Evolutionary conservation across 306 rosid species (phyloP).

Genomic region (Lotus japonicus): DNA sequence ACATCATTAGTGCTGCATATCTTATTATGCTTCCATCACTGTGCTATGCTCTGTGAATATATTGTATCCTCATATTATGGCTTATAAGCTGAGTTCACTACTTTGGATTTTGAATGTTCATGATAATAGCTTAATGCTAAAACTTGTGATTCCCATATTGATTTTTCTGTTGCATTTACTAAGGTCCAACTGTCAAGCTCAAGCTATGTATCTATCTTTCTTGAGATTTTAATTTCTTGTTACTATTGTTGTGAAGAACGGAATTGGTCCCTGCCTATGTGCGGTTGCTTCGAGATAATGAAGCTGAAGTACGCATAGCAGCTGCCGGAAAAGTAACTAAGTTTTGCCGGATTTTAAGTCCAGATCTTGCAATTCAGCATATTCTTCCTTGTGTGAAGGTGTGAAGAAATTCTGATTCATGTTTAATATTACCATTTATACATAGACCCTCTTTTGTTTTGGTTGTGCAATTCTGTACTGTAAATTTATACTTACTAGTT

Average conservation of each 20-base stretch:
- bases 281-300: conserved; percentile 93
- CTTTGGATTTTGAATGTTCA: neutral
- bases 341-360: conserved; percentile 83
- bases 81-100: conserved; percentile 5
- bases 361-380: conserved; percentile 86
- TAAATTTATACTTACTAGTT: conserved; percentile 8
- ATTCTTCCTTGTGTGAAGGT: conserved; percentile 99
- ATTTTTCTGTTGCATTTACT: neutral
- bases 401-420: conserved; percentile 12
- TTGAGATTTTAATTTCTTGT: conserved; percentile 16
- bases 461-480: conserved; percentile 7
- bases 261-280: conserved; percentile 97
- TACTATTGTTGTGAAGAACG: conserved; percentile 38
- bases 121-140: neutral
- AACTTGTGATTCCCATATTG: neutral
- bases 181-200: neutral
- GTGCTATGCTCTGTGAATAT: neutral
- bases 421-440: neutral
- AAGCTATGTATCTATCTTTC: neutral
- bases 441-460: neutral
- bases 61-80: conserved; percentile 4
- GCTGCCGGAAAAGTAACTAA: conserved; percentile 98
- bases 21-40: conserved; percentile 17
- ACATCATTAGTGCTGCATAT: neutral
- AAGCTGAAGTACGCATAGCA: conserved; percentile 99